These are phyloP conservation scores for Claviceps humidiphila DNA, from an alignment of 2,329 filamentous ascomycete species.

Conservation along the genomic window DNA sequence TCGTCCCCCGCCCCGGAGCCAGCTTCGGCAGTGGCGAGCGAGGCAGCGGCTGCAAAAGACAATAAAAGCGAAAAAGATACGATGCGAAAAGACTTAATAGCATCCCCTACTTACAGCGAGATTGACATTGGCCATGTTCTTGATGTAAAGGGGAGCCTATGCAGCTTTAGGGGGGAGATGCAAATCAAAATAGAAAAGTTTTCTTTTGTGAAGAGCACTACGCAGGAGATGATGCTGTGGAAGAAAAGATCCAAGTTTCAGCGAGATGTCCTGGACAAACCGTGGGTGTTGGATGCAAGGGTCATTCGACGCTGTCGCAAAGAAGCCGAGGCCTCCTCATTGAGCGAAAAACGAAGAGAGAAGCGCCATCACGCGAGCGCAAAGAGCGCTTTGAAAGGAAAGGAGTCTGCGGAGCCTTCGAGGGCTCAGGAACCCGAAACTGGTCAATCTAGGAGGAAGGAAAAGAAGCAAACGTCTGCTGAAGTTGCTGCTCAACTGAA, in stretches of 20 bases:
- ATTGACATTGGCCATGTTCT: constrained; percentile 41
- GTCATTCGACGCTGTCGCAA: constrained; percentile 37
- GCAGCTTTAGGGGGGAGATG: constrained; percentile 31
- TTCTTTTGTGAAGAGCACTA: constrained; percentile 34
- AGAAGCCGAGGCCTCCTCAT: constrained; percentile 27
- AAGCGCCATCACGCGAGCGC: constrained; percentile 11
- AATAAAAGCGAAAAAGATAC: no score
- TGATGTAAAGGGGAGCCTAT: constrained; percentile 42
- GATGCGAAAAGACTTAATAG: no score
- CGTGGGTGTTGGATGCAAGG: constrained; percentile 40
- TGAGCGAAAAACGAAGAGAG: constrained; percentile 14
- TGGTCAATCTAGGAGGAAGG: background rate
- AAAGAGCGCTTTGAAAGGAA: background rate
- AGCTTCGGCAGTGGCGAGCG: background rate
- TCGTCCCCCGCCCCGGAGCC: constrained; percentile 1
- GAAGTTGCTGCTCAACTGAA: constrained; percentile 10
- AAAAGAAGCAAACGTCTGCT: constrained; percentile 1
- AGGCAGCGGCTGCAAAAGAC: background rate
- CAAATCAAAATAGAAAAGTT: constrained; percentile 42
- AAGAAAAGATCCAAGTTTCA: constrained; percentile 38
- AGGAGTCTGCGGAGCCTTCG: background rate
- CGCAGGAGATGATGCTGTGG: constrained; percentile 47
- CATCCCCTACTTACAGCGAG: constrained; percentile 13
- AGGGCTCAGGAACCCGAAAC: constrained; percentile 3
- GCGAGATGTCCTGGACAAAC: constrained; percentile 32